Conservation (phyloP, 306 rosid genomes). For the Cucurbita pepo region DNA sequence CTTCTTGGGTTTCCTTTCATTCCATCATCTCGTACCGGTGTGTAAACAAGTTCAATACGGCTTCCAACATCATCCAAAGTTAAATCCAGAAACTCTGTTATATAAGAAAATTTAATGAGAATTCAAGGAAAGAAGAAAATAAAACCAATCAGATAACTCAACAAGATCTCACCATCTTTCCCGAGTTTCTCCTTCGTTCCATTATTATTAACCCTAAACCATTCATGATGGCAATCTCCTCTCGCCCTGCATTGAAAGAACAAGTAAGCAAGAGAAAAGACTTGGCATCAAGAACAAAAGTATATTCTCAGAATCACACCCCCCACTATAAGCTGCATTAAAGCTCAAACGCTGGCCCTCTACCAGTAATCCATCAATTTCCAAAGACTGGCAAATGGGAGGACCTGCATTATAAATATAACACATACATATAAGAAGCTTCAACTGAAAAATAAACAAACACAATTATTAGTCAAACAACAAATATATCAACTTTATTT, state of each 20-base stretch:
- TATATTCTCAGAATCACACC: constrained; percentile 38
- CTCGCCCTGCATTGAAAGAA: constrained; percentile 42
- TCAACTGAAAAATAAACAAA: background rate
- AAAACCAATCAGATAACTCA: constrained; percentile 1
- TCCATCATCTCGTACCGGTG: constrained; percentile 77
- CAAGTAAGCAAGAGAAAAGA: constrained; percentile 7
- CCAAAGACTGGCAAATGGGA: constrained; percentile 68
- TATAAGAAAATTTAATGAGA: constrained; percentile 9
- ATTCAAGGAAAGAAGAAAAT: background rate
- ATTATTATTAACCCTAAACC: constrained; percentile 57
- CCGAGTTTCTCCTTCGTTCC: constrained; percentile 40
- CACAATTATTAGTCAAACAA: background rate
- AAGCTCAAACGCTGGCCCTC: constrained; percentile 78
- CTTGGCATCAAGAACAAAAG: constrained; percentile 10
- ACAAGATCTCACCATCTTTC: constrained; percentile 36
- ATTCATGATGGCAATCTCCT: constrained; percentile 63
- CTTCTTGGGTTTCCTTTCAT: constrained; percentile 45
- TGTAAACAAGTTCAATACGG: constrained; percentile 59
- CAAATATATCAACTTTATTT: background rate
- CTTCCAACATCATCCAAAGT: constrained; percentile 67
- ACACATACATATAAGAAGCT: background rate
- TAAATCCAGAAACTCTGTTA: constrained; percentile 64
- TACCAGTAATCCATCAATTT: constrained; percentile 59
- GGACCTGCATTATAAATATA: constrained; percentile 41
- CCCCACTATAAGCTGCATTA: constrained; percentile 67